Conservation (phyloP, 2,329 filamentous ascomycete species). For the Dothistroma pini region DNA sequence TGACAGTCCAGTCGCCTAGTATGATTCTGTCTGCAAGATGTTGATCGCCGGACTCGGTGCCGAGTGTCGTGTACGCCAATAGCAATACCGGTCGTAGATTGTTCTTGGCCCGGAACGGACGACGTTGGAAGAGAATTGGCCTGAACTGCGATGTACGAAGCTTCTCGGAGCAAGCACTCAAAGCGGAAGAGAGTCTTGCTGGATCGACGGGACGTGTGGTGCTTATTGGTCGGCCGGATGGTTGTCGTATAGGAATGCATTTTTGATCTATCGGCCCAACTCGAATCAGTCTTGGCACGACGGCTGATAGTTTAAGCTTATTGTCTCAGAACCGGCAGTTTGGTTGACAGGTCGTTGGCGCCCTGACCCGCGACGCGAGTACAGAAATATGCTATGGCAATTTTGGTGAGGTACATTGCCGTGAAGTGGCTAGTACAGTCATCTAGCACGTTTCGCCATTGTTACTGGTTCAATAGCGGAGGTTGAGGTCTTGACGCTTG, state of each 20-base stretch:
- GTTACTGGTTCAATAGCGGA: neutral
- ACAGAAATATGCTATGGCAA: neutral
- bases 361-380: neutral
- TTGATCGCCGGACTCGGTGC: neutral
- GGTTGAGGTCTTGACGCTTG: neutral
- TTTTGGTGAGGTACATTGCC: neutral
- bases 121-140: neutral
- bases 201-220: neutral
- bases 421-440: neutral
- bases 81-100: neutral
- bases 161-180: conserved; percentile 3
- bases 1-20: neutral
- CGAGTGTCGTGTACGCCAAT: neutral
- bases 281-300: conserved; percentile 1
- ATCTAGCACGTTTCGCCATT: neutral
- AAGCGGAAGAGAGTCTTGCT: neutral
- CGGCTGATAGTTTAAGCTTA: conserved; percentile 4
- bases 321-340: neutral
- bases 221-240: neutral
- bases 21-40: neutral
- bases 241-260: neutral
- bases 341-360: conserved; percentile 5
- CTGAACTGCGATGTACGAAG: neutral
- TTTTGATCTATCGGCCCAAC: neutral
- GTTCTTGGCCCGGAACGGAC: neutral